Evolutionary conservation across 192 early-diverging fungal species (phyloP), one percentile per base, ranked within the genome.

Genomic region (Coemansia nantahalensis): DNA sequence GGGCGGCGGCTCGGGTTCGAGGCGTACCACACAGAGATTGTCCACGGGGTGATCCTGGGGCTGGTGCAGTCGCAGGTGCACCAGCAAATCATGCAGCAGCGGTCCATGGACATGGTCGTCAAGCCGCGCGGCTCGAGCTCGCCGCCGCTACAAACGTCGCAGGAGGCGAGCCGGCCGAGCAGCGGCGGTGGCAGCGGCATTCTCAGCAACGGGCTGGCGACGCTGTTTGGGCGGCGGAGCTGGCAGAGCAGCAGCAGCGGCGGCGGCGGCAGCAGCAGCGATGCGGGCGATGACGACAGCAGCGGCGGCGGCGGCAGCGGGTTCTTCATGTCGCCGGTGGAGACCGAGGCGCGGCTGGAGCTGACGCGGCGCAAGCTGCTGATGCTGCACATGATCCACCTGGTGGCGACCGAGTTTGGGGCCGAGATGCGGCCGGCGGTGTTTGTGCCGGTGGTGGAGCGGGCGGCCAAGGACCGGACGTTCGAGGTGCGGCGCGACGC

Each of bases 401-500:
- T 68, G 40, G 55, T 69, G 9, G 69, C 67, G 5, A 46, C 61
- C 16, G 65, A 71, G 38, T 79, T 59, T 38, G 77, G 77, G 14
- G 51, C 62, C 0, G 35, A 14, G 11, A 60, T 74, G 61, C 66
- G 71, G 45, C 70, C 70, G 5, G 70, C 70, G 1, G 77, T 79
- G 34, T 74, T 79, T 56, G 69, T 79, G 31, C 70, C 77, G 1
- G 71, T 68, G 14, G 67, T 79, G 11, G 77, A 79, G 56, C 59
- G 62, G 3, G 46, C 77, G 2, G 37, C 65, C n/a, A 46, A 54
- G 35, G 69, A 73, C 48, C 28, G 33, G 26, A 48, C 56, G 14
- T 79, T 69, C 26, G 77, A 79, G 46, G 70, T 79, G 47, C 60
- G 77, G 16, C 77, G 77, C 39, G 77, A 79, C 40, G 67, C 77